A percentile compares a stretch with the other conserved stretches of the same genome.
Evolutionary conservation across 2,329 filamentous ascomycete species (phyloP).

Genomic region (Lachnellula willkommii): DNA sequence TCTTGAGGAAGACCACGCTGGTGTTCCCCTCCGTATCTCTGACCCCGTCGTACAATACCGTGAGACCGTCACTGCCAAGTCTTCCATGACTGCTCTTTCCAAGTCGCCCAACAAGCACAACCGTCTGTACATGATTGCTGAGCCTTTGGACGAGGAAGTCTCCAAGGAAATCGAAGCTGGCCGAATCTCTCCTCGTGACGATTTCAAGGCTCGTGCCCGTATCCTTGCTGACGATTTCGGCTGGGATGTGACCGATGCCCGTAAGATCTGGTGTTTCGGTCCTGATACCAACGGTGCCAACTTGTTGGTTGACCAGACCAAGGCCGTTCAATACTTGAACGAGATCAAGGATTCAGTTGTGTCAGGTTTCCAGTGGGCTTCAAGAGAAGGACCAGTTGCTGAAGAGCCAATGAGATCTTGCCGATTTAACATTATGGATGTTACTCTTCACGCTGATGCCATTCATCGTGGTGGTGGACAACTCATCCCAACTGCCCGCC

Average conservation of each 20-base stretch:
- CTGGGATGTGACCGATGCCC: conserved; percentile 99
- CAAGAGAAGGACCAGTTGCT: conserved; percentile 91
- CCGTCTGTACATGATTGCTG: conserved; percentile 93
- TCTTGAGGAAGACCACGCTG: conserved; percentile 98
- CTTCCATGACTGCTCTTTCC: conserved; percentile 93
- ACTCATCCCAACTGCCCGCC: conserved; percentile 95
- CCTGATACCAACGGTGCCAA: conserved; percentile 97
- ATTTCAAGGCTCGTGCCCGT: conserved; percentile 98
- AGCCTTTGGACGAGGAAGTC: conserved; percentile 89
- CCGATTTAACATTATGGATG: conserved; percentile 99
- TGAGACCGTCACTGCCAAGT: conserved; percentile 82
- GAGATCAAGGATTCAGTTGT: conserved; percentile 99
- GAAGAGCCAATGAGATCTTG: conserved; percentile 97
- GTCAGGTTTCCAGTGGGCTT: conserved; percentile 99
- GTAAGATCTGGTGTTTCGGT: conserved; percentile 99
- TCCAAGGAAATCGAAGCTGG: conserved; percentile 82
- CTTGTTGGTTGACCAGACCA: conserved; percentile 98
- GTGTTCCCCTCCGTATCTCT: conserved; percentile 95
- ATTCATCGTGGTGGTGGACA: conserved; percentile 99
- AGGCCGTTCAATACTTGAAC: conserved; percentile 99
- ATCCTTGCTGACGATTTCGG: conserved; percentile 92
- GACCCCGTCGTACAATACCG: conserved; percentile 98
- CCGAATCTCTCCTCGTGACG: conserved; percentile 91
- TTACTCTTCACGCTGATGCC: conserved; percentile 98
- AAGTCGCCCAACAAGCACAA: conserved; percentile 99